Evolutionary conservation across 805 yeast species (phyloP), one percentile per base, ranked within the genome.

Genomic region (Spencermartinsiella europaea): DNA sequence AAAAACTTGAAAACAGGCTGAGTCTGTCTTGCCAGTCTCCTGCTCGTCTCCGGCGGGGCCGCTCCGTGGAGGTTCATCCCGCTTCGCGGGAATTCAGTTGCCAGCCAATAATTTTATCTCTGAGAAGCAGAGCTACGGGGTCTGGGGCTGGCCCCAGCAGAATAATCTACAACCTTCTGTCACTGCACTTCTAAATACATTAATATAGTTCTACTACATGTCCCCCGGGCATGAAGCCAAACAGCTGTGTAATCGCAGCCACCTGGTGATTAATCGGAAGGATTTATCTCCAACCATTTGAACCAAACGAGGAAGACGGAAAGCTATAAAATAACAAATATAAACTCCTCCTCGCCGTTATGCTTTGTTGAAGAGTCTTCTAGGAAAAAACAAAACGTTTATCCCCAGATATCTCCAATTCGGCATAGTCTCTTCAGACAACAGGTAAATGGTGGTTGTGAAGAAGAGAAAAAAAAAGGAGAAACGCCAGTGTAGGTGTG

Each of bases 171-270:
- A n/a, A n/a, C n/a, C n/a, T n/a, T n/a, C n/a, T n/a, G n/a, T n/a
- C n/a, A n/a, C n/a, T n/a, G n/a, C n/a, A n/a, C n/a, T n/a, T n/a
- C n/a, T n/a, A n/a, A n/a, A n/a, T n/a, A n/a, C n/a, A n/a, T n/a
- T n/a, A n/a, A n/a, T n/a, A n/a, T n/a, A n/a, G n/a, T n/a, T n/a
- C n/a, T n/a, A n/a, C n/a, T n/a, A n/a, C n/a, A n/a, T n/a, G n/a
- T n/a, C n/a, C 47, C 38, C 53, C 52, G 49, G 43, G 42, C 41
- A 50, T 50, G 53, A 50, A 50, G 40, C 53, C 53, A 47, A 38
- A 40, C 19, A 27, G 25, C 36, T 38, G 33, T 36, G 21, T 28
- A 33, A 41, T 20, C n/a, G 2, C n/a, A 40, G 34, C 36, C 40
- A 27, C 22, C 41, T 39, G 53, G 53, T 45, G 53, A 50, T 50